Percentiles rank a stretch among this genome's conserved stretches.
Evolutionary conservation across 2,329 filamentous ascomycete genomes (phyloP).

Genomic region (Ophiocordyceps robertsii): DNA sequence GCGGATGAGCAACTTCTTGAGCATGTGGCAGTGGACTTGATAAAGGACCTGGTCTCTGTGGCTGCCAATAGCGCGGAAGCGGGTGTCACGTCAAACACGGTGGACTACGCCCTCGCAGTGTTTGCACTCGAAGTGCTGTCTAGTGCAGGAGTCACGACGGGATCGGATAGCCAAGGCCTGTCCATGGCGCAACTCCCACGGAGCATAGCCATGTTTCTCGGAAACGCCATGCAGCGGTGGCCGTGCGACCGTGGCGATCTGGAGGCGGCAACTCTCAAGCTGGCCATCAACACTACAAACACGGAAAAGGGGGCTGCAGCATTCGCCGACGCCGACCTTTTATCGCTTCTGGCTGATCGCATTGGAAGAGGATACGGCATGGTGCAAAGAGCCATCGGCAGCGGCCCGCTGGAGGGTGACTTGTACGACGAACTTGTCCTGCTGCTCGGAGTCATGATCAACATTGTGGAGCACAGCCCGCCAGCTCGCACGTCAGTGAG

Average conservation of each 20-base stretch:
- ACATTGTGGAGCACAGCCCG: constrained; percentile 68
- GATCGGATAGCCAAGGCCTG: constrained; percentile 8
- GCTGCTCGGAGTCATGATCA: constrained; percentile 72
- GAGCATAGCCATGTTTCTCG: constrained; percentile 17
- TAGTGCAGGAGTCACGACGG: constrained; percentile 9
- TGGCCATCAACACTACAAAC: constrained; percentile 79
- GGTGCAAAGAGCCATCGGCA: constrained; percentile 32
- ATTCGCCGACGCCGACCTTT: constrained; percentile 49
- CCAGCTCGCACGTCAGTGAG: constrained; percentile 34
- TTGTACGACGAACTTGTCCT: constrained; percentile 61
- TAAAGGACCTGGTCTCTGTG: constrained; percentile 12
- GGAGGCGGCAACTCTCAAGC: constrained; percentile 25
- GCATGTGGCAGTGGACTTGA: constrained; percentile 15
- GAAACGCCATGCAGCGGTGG: constrained; percentile 15
- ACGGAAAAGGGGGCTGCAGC: constrained; percentile 58
- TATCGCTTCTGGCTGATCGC: constrained; percentile 31
- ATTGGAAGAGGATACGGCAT: constrained; percentile 38
- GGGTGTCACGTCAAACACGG: constrained; percentile 6
- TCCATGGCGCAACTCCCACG: constrained; percentile 13
- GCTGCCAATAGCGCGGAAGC: constrained; percentile 8
- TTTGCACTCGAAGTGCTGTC: constrained; percentile 23
- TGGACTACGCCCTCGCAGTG: constrained; percentile 30
- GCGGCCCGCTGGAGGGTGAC: constrained; percentile 32
- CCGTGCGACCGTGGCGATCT: constrained; percentile 12
- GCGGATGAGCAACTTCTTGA: constrained; percentile 15